phyloP scores from a whole-genome alignment of 129 eudicot genomes.

The Sambucus nigra region DNA sequence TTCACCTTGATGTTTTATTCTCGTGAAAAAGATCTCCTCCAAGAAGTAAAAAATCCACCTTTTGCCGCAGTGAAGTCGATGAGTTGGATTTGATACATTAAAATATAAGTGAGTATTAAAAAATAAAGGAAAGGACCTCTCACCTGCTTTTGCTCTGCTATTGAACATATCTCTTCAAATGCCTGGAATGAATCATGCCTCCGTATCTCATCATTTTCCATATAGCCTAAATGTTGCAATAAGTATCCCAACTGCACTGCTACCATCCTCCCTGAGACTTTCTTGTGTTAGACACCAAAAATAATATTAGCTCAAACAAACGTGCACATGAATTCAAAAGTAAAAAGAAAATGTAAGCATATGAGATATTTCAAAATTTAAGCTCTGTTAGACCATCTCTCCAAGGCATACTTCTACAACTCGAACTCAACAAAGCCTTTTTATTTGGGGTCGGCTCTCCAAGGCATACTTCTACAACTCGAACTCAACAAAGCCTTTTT shows the following conservation, averaged over 20 bases:
- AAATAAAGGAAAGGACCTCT: slow-evolving; percentile 4
- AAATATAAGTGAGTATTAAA: background rate
- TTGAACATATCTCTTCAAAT: slow-evolving; percentile 93
- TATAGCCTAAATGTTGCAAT: slow-evolving; percentile 93
- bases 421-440: no score
- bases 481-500: no score
- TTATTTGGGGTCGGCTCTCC: no score
- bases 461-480: no score
- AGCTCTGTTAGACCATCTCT: no score
- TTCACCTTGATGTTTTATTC: slow-evolving; percentile 91
- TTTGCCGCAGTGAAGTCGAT: slow-evolving; percentile 10
- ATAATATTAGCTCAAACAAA: no score
- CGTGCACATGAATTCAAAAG: no score
- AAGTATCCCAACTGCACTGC: slow-evolving; percentile 67
- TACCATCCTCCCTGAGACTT: slow-evolving; percentile 63
- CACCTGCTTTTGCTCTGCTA: slow-evolving; percentile 86
- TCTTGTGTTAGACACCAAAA: background rate
- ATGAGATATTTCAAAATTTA: no score
- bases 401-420: no score
- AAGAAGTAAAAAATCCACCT: slow-evolving; percentile 92
- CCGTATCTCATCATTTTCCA: slow-evolving; percentile 95
- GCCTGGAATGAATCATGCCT: slow-evolving; percentile 94
- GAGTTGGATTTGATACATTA: background rate
- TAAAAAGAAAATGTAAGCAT: no score
- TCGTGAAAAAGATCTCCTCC: slow-evolving; percentile 99